Conservation (phyloP, 2,329 filamentous ascomycete species). For the Leptographium galeiforme region DNA sequence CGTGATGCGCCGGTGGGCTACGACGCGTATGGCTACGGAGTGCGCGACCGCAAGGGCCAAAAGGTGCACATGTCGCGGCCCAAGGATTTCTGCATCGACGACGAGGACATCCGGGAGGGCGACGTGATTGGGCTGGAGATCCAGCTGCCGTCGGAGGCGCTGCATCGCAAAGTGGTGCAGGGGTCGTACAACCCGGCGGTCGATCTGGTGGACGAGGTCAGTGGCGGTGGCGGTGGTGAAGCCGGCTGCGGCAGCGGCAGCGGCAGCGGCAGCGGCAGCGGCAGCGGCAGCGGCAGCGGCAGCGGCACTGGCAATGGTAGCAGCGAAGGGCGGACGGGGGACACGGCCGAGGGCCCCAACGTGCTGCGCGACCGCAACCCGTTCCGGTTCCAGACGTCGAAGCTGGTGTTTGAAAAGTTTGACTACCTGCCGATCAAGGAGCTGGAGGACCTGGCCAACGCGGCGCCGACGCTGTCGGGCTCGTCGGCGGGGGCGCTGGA, state of each 20-base stretch:
- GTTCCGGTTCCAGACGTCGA: conserved; percentile 83
- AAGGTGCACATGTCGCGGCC: conserved; percentile 88
- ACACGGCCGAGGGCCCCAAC: conserved; percentile 44
- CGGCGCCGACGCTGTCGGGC: conserved; percentile 36
- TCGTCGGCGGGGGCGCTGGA: conserved; percentile 19
- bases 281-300: conserved; percentile 25
- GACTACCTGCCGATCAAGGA: conserved; percentile 82
- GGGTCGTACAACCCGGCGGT: conserved; percentile 80
- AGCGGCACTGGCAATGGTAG: too few species aligned
- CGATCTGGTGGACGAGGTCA: conserved; percentile 50
- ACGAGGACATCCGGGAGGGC: conserved; percentile 70
- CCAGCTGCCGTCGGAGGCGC: conserved; percentile 66
- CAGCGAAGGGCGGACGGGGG: background rate
- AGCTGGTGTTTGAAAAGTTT: conserved; percentile 76
- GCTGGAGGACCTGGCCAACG: conserved; percentile 72
- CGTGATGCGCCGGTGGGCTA: conserved; percentile 76
- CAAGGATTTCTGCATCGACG: conserved; percentile 73
- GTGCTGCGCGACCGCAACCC: conserved; percentile 91
- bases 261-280: conserved; percentile 22
- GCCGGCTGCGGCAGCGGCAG: conserved; percentile 24
- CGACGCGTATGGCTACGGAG: conserved; percentile 85
- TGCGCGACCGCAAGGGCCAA: conserved; percentile 80
- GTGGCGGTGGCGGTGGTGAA: conserved; percentile 7
- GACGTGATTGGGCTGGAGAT: conserved; percentile 94
- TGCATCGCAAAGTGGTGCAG: conserved; percentile 80